phyloP scores from a whole-genome alignment of 1,284 basidiomycete genomes.

The Neonothopanus nambi region DNA sequence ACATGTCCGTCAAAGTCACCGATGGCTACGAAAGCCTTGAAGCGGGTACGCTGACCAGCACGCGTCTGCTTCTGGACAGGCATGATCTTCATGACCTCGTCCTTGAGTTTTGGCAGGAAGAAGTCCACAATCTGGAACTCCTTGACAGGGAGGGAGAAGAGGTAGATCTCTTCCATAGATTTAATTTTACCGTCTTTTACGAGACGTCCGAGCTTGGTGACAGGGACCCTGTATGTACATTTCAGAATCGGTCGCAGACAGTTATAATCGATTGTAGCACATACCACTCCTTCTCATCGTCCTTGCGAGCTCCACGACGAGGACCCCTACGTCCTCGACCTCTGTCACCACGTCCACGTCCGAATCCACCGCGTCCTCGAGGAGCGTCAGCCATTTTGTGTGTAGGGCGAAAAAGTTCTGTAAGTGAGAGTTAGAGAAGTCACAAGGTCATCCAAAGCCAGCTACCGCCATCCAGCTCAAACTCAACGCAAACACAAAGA shows the following conservation, averaged over 20 bases:
- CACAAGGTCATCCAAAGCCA: conserved; percentile 25
- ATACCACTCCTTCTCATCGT: conserved; percentile 99
- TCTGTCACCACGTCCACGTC: conserved; percentile 86
- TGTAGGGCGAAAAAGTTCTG: conserved; percentile 23
- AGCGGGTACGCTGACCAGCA: conserved; percentile 98
- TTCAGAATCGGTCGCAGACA: neutral
- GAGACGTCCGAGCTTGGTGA: conserved; percentile 98
- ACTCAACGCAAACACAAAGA: neutral
- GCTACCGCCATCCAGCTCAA: conserved; percentile 34
- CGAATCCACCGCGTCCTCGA: conserved; percentile 83
- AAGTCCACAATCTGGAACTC: conserved; percentile 98
- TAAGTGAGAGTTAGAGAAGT: conserved; percentile 16
- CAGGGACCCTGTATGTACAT: conserved; percentile 74
- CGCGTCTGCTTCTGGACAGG: conserved; percentile 99
- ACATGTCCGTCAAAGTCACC: conserved; percentile 99
- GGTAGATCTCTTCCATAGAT: conserved; percentile 99
- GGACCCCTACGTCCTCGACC: conserved; percentile 88
- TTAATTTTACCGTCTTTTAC: conserved; percentile 99
- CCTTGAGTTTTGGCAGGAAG: conserved; percentile 97
- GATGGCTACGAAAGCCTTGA: conserved; percentile 99
- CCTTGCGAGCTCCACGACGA: conserved; percentile 95
- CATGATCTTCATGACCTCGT: conserved; percentile 99
- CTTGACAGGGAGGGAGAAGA: conserved; percentile 99
- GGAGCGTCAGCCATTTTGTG: conserved; percentile 74
- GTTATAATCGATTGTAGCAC: conserved; percentile 29